phyloP scores from a whole-genome alignment of 2,329 filamentous ascomycete genomes.

The Ceratocystis lukuohia region DNA sequence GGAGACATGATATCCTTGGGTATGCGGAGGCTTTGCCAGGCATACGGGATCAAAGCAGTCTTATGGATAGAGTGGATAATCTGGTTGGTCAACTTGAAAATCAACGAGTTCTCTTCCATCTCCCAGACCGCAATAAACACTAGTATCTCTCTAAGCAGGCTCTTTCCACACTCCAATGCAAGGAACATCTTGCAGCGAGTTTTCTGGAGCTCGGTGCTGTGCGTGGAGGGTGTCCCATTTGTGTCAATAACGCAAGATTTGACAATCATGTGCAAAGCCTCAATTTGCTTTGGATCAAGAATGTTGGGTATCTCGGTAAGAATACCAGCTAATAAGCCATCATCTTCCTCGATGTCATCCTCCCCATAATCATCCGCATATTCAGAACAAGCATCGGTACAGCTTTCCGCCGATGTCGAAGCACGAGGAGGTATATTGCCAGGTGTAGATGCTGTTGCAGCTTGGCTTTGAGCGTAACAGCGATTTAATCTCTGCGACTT shows the following conservation, averaged over 20 bases:
- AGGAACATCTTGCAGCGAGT: constrained; percentile 81
- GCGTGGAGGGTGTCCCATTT: constrained; percentile 33
- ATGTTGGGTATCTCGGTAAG: constrained; percentile 91
- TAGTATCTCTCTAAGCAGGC: constrained; percentile 74
- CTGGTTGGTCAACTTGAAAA: constrained; percentile 92
- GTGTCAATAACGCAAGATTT: constrained; percentile 86
- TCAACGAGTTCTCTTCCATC: constrained; percentile 79
- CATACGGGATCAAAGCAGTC: constrained; percentile 78
- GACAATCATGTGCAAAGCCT: constrained; percentile 92
- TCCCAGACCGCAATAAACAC: constrained; percentile 98
- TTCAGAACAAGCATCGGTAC: constrained; percentile 17
- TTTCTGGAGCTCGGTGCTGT: constrained; percentile 64
- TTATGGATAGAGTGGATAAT: constrained; percentile 88
- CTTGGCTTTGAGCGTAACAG: constrained; percentile 13
- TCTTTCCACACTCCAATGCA: constrained; percentile 79
- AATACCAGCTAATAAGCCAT: constrained; percentile 67
- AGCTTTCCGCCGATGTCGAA: constrained; percentile 11
- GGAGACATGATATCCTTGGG: constrained; percentile 94
- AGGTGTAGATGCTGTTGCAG: constrained; percentile 9
- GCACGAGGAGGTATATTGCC: neutral
- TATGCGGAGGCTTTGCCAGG: constrained; percentile 81
- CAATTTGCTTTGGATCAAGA: constrained; percentile 85
- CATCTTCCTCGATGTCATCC: constrained; percentile 54
- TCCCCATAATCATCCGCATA: constrained; percentile 34
- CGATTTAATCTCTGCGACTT: constrained; percentile 29